phyloP scores from a whole-genome alignment of 2,329 filamentous ascomycete genomes.

The Fonsecaea pugnacius region DNA sequence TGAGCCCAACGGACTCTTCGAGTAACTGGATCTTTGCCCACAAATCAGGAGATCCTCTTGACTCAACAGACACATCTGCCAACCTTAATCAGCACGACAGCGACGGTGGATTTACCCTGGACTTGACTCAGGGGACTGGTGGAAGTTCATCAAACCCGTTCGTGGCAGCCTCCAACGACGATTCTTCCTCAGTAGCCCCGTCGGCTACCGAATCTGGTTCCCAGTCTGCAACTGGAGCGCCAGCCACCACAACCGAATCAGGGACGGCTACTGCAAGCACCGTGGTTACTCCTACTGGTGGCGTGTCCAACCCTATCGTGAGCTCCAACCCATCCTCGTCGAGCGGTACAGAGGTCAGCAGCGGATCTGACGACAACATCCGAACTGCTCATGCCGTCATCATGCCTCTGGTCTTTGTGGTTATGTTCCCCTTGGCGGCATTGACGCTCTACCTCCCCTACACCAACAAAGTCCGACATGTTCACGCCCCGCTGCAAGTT shows the following conservation, averaged over 20 bases:
- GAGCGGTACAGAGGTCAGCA: constrained; percentile 10
- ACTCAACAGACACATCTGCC: constrained; percentile 51
- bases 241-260: constrained; percentile 1
- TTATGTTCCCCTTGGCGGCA: constrained; percentile 45
- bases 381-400: constrained; percentile 46
- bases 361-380: constrained; percentile 19
- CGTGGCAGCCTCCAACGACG: constrained; percentile 25
- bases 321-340: constrained; percentile 28
- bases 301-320: constrained; percentile 28
- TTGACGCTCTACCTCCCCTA: constrained; percentile 44
- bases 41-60: constrained; percentile 52
- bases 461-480: constrained; percentile 48
- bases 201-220: constrained; percentile 13
- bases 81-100: constrained; percentile 53
- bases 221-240: not conserved
- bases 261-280: constrained; percentile 12
- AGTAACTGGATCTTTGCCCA: constrained; percentile 59
- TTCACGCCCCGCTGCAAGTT: constrained; percentile 54
- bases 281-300: constrained; percentile 22
- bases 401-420: constrained; percentile 48
- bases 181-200: constrained; percentile 8
- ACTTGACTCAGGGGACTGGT: constrained; percentile 56
- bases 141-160: constrained; percentile 49
- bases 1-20: constrained; percentile 52
- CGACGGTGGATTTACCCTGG: constrained; percentile 51